Evolutionary conservation across 805 yeast species (phyloP).

Genomic region (Lipomyces mesembrius): DNA sequence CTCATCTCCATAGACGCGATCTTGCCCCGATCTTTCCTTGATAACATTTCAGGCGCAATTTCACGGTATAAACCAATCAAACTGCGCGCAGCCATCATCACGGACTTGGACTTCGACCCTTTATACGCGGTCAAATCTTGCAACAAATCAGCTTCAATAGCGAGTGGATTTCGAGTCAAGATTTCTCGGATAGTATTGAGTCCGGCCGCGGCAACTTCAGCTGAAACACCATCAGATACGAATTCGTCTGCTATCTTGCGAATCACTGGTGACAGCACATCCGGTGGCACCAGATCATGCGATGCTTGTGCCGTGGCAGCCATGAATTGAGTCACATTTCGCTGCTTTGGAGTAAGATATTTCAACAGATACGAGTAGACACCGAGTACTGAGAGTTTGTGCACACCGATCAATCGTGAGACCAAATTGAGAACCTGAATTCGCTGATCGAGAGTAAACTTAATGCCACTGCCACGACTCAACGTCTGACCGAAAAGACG

Average conservation of each 20-base stretch:
- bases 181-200: constrained; percentile 93
- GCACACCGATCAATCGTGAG: constrained; percentile 90
- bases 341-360: constrained; percentile 91
- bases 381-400: constrained; percentile 87
- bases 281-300: constrained; percentile 98
- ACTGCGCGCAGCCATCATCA: constrained; percentile 90
- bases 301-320: constrained; percentile 97
- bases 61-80: constrained; percentile 86
- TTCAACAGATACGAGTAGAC: constrained; percentile 86
- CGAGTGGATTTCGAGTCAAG: constrained; percentile 88
- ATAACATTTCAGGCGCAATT: constrained; percentile 94
- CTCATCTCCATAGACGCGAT: constrained; percentile 81
- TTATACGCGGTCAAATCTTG: constrained; percentile 90
- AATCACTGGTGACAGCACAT: constrained; percentile 74
- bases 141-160: constrained; percentile 82
- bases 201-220: constrained; percentile 98
- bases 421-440: constrained; percentile 84
- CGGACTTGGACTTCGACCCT: constrained; percentile 92
- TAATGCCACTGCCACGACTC: constrained; percentile 62
- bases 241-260: constrained; percentile 96
- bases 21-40: constrained; percentile 90
- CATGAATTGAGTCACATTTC: constrained; percentile 92
- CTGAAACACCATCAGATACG: constrained; percentile 96
- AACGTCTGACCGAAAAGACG: constrained; percentile 72
- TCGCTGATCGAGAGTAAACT: constrained; percentile 83